Conservation (phyloP, 1,284 basidiomycete genomes). For the Trichosporon sp. region DNA sequence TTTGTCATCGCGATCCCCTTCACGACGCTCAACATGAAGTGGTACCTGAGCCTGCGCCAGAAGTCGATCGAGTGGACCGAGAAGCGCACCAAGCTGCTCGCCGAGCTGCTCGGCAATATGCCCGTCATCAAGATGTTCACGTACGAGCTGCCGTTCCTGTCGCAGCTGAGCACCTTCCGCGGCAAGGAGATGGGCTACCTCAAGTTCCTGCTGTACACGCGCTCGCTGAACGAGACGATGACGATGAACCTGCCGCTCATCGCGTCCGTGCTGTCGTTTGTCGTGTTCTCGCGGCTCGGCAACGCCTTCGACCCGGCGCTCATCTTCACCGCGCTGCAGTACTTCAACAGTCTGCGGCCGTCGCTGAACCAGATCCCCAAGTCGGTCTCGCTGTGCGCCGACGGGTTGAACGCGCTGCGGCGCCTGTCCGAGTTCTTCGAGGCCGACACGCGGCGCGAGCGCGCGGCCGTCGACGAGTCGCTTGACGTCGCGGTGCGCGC, state of each 20-base stretch:
- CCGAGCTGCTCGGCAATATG: conserved; percentile 69
- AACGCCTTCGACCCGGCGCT: conserved; percentile 58
- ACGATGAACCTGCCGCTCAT: conserved; percentile 53
- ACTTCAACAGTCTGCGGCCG: conserved; percentile 65
- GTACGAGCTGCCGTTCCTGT: conserved; percentile 63
- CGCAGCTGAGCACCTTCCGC: conserved; percentile 58
- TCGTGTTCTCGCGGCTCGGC: conserved; percentile 62
- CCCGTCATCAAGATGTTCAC: conserved; percentile 72
- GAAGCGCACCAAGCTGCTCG: conserved; percentile 72
- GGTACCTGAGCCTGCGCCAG: conserved; percentile 61
- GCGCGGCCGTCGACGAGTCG: conserved; percentile 51
- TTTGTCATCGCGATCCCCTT: conserved; percentile 66
- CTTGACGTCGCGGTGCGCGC: conserved; percentile 57
- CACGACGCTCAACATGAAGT: conserved; percentile 66
- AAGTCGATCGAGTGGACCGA: conserved; percentile 69
- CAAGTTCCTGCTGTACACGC: conserved; percentile 59
- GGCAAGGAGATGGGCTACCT: conserved; percentile 58
- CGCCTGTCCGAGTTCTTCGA: conserved; percentile 57
- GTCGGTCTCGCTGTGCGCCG: conserved; percentile 60
- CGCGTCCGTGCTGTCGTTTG: conserved; percentile 69
- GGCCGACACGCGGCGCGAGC: conserved; percentile 56
- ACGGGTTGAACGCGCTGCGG: conserved; percentile 60
- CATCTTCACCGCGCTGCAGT: conserved; percentile 65
- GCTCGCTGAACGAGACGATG: conserved; percentile 56
- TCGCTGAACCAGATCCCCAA: conserved; percentile 67